Evolutionary conservation across 139 green algal species (phyloP), one percentile per base, ranked within the genome.

Genomic region (Chlamydomonas sp.): DNA sequence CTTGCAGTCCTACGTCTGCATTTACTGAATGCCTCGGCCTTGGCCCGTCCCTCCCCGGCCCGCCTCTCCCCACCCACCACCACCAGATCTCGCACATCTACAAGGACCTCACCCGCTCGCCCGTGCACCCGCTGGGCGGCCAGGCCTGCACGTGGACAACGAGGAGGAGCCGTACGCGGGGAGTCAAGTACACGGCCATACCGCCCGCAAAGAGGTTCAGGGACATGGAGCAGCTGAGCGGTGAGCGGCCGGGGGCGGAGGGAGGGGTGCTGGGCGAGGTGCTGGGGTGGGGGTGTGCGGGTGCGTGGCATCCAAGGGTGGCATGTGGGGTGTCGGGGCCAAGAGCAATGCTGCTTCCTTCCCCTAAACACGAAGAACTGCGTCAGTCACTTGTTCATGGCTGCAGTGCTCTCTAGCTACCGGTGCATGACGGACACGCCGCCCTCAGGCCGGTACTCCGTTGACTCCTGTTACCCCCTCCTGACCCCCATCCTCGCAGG

Each of bases 141-240:
- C 83, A 88, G 62, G 98, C 98, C 94, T 99, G 79, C 93, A 85
- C 60, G 91, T 98, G 75, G 96, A 98, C 85, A 93, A 94, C 15
- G 88, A 94, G 57, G 97, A 99, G 74, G 95, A 98, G 83, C 97
- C 97, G 6, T 99, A 96, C 92, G 88, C 96, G 68, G 88, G 83
- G 12, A 68, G 95, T 99, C 90, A 98, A 98, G 89, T 99, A 97
- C 93, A 97, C 92, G 1, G 97, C 98, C 86, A 99, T 99, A 94
- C 98, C 98, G 5, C 98, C 98, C 62, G 97, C 95, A 80, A 99
- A 99, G 93, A 92, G 98, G 49, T 99, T 98, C 93, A 91, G 97
- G 5, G 96, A 99, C 80, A 99, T 99, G 97, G 97, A 99, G 85
- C 95, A 98, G 92, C 96, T 99, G 58, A 98, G 94, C 57, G 98